Percentiles rank a stretch among this genome's conserved stretches.
Conservation (phyloP, 441 rosid genomes). For the Melastoma candidum region DNA sequence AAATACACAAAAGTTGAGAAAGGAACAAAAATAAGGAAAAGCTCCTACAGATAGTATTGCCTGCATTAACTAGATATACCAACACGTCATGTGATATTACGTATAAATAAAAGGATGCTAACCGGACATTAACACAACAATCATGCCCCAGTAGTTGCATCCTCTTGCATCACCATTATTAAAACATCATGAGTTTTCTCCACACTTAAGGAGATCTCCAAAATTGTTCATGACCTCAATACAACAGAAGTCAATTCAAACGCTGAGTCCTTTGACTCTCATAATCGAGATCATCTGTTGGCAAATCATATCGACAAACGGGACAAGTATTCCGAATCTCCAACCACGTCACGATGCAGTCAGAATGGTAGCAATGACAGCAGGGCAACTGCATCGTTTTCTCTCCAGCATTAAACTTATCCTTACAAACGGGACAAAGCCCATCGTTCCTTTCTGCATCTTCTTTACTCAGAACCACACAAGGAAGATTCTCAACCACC, state of each 20-base stretch:
- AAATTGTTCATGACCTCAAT: too few relatives aligned
- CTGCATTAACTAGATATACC: too few relatives aligned
- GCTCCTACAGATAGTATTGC: too few relatives aligned
- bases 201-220: too few relatives aligned
- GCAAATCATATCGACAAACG: conserved; percentile 79
- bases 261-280: conserved; percentile 52
- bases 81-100: too few relatives aligned
- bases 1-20: too few relatives aligned
- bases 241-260: conserved; percentile 5
- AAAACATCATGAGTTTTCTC: too few relatives aligned
- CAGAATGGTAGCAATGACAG: conserved; percentile 61
- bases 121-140: too few relatives aligned
- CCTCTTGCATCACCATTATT: too few relatives aligned
- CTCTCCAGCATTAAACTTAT: conserved; percentile 51
- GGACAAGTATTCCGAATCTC: conserved; percentile 86
- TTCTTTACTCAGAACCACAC: conserved; percentile 38
- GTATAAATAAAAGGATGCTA: too few relatives aligned
- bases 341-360: conserved; percentile 83
- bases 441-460: conserved; percentile 35
- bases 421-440: conserved; percentile 86
- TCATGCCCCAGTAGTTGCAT: too few relatives aligned
- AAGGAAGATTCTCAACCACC: conserved; percentile 49
- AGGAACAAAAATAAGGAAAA: too few relatives aligned
- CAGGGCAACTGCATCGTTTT: conserved; percentile 67
- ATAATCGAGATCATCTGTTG: conserved; percentile 67